Evolutionary conservation across 2,329 filamentous ascomycete genomes (phyloP).

Genomic region (Madurella mycetomatis): DNA sequence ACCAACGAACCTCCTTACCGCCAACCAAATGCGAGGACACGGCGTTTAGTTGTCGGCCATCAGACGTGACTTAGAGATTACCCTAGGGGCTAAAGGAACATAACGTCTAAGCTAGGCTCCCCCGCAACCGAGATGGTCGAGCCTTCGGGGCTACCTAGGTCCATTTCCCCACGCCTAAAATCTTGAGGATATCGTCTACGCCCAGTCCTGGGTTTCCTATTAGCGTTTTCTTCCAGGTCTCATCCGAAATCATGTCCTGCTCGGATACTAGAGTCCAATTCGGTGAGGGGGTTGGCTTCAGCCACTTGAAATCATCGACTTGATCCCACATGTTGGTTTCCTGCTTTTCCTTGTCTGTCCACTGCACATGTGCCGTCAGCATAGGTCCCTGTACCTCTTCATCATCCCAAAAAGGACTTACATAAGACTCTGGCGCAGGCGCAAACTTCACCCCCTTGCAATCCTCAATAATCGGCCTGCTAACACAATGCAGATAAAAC

Average conservation of each 20-base stretch:
- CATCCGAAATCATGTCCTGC: conserved; percentile 53
- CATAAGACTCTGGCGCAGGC: conserved; percentile 64
- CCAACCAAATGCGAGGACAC: too few species aligned
- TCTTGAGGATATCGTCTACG: conserved; percentile 61
- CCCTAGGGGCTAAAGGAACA: too few species aligned
- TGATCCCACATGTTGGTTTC: conserved; percentile 74
- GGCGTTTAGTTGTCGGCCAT: too few species aligned
- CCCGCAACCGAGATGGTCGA: too few species aligned
- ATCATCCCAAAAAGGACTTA: conserved; percentile 39
- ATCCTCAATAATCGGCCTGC: conserved; percentile 90
- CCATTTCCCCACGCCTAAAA: conserved; percentile 34
- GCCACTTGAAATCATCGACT: conserved; percentile 97
- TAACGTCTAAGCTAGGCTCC: too few species aligned
- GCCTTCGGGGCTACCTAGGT: neutral
- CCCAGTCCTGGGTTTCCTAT: conserved; percentile 58
- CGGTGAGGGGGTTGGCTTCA: conserved; percentile 78
- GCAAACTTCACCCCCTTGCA: conserved; percentile 76
- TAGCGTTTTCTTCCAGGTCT: conserved; percentile 66
- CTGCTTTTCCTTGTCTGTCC: conserved; percentile 28
- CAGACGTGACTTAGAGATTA: too few species aligned
- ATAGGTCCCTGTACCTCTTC: conserved; percentile 5
- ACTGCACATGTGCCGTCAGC: conserved; percentile 11
- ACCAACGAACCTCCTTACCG: too few species aligned
- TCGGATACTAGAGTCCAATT: conserved; percentile 74
- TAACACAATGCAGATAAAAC: conserved; percentile 76